Base-by-base conservation (phyloP, 2,329 filamentous ascomycete species). In the Aspergillus sp. region DNA sequence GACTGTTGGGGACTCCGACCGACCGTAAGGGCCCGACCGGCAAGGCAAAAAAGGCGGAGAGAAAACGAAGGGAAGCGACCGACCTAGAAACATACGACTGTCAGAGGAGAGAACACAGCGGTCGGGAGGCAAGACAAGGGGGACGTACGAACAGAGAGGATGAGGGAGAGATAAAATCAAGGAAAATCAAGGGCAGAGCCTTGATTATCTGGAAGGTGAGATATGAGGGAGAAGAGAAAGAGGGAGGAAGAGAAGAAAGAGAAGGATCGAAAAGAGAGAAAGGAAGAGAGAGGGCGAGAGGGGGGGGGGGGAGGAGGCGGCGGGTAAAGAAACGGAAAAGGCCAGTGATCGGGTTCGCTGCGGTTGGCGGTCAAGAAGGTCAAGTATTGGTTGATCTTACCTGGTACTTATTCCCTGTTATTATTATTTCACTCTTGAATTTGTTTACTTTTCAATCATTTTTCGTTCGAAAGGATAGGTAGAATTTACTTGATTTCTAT, bases 41-140 rank as follows among this genome's bases (percentile, higher is more conserved):
- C 54, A 58, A 59, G 56, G 60, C 50, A 52, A 61, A 65, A 63
- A 65, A 67, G 63, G 66, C 60, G 64, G 66, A 63, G 63, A 63
- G 55, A 51, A 52, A 42, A 62, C 12, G 58, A 55, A 55, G 61
- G 60, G 58, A 61, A 61, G 60, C 61, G 62, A 63, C 59, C 52
- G 57, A 61, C 61, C 56, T 63, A 57, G 53, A 32, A 57, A 56
- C 56, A 50, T 52, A 47, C 22, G 50, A 54, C 20, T 51, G 52
- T n/a, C 50, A 54, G 45, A 62, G 32, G 32, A 24, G 55, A 47
- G 56, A 51, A 56, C 42, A 24, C 24, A 50, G 26, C 26, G 26
- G 26, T 29, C 29, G 36, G 42, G 20, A 42, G 50, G 50, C 12
- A 31, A 52, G 36, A 24, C 49, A 52, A 52, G 54, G 52, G 51